A percentile compares a stretch with the other conserved stretches of the same genome.
Evolutionary conservation across 208 protist species (phyloP).

Genomic region (Trypanosoma avium): DNA sequence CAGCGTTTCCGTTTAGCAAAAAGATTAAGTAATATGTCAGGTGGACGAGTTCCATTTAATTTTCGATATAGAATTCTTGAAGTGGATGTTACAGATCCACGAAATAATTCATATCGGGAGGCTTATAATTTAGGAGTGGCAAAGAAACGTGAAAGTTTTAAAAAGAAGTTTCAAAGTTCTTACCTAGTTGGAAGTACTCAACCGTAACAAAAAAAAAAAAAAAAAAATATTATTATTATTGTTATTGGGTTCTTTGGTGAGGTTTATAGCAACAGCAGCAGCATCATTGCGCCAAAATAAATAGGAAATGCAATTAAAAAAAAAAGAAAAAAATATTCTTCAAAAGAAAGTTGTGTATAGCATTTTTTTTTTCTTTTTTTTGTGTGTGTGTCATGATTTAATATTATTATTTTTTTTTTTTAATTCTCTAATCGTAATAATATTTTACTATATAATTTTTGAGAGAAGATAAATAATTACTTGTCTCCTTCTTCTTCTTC

Average conservation of each 20-base stretch:
- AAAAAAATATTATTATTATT: neutral
- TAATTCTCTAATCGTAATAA: too few species aligned
- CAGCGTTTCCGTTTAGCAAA: slow-evolving; percentile 62
- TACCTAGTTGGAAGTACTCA: slow-evolving; percentile 8
- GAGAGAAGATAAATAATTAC: too few species aligned
- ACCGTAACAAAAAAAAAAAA: neutral
- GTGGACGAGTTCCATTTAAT: slow-evolving; percentile 85
- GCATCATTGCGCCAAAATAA: too few species aligned
- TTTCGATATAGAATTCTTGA: slow-evolving; percentile 83
- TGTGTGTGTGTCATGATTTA: too few species aligned
- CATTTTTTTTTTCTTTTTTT: too few species aligned
- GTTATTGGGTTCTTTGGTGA: too few species aligned
- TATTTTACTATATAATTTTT: too few species aligned
- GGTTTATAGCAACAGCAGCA: too few species aligned
- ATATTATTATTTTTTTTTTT: too few species aligned
- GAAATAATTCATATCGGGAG: slow-evolving; percentile 48
- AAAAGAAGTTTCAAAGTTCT: slow-evolving; percentile 25
- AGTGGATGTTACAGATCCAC: slow-evolving; percentile 73
- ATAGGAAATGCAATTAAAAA: too few species aligned
- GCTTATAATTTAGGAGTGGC: slow-evolving; percentile 50
- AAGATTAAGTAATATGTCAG: slow-evolving; percentile 60
- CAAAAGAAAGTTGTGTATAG: too few species aligned
- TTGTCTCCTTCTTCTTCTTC: neutral
- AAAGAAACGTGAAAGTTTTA: slow-evolving; percentile 62
- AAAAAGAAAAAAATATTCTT: too few species aligned